Evolutionary conservation across 73 alveolate species (phyloP).

Genomic region (Tetrahymena thermophila): DNA sequence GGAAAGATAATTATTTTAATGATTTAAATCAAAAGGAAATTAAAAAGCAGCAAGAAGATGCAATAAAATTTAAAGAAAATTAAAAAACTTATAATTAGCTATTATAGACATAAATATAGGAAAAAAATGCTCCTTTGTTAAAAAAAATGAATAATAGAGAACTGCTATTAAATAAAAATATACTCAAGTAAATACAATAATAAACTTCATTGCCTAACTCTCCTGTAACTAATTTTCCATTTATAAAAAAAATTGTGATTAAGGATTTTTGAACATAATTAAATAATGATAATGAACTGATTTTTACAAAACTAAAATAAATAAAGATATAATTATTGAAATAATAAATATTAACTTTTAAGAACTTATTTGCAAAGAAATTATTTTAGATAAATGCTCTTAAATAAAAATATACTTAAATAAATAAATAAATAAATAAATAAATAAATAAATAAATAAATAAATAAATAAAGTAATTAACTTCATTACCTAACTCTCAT

Average conservation of each 20-base stretch:
- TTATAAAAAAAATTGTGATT: neutral
- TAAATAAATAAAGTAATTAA: no score
- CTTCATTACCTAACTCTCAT: no score
- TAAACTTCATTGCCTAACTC: neutral
- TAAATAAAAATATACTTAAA: no score
- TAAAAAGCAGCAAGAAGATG: neutral
- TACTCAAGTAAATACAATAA: neutral
- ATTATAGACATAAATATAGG: neutral
- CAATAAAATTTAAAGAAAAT: neutral
- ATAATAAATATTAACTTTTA: neutral
- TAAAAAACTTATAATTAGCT: neutral
- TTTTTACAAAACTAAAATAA: no score
- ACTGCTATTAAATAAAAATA: neutral
- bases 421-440: no score
- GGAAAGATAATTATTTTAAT: neutral
- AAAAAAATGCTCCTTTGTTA: neutral
- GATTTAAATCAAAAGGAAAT: neutral
- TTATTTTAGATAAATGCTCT: no score
- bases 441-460: no score
- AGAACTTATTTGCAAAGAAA: no score
- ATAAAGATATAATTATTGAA: no score
- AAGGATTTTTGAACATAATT: neutral
- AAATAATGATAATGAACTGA: neutral
- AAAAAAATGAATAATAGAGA: neutral
- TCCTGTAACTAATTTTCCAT: neutral